Percentiles rank a stretch among this genome's conserved stretches.
Evolutionary conservation across 164 flowering plant genomes (phyloP).

Genomic region (Amborella trichopoda): DNA sequence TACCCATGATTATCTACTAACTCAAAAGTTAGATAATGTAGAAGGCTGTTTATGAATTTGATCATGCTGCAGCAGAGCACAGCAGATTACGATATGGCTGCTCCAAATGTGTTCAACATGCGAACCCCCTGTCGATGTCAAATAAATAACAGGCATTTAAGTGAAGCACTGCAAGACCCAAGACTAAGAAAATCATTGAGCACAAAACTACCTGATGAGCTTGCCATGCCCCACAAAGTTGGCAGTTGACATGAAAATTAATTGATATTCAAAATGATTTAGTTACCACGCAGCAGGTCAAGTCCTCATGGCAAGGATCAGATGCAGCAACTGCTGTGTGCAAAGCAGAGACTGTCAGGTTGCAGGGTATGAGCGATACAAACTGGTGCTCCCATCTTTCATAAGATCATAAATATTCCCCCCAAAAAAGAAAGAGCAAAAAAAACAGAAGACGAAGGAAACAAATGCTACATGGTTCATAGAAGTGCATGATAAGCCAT

Average conservation of each 20-base stretch:
- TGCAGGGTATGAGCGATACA: too few species aligned
- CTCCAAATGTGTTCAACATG: conserved; percentile 56
- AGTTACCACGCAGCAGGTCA: conserved; percentile 82
- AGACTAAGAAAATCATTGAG: conserved; percentile 7
- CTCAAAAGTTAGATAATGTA: conserved; percentile 95
- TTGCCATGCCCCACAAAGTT: conserved; percentile 97
- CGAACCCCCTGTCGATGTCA: conserved; percentile 55
- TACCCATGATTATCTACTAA: too few species aligned
- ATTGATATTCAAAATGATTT: too few species aligned
- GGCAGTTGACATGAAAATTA: conserved; percentile 91
- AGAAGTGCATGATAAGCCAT: too few species aligned
- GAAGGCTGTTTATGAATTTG: conserved; percentile 80
- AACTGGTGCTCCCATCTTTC: too few species aligned
- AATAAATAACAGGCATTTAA: conserved; percentile 1
- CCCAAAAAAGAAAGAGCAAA: too few species aligned
- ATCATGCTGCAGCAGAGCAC: conserved; percentile 89
- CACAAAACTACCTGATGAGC: conserved; percentile 90
- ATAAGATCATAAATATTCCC: too few species aligned
- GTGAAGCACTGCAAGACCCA: not conserved
- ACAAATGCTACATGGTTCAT: too few species aligned
- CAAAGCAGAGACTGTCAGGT: conserved; percentile 88
- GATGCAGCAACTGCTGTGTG: conserved; percentile 89
- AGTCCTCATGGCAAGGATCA: conserved; percentile 88
- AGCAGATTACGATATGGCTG: conserved; percentile 70
- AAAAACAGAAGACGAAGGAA: too few species aligned